Evolutionary conservation across 2,329 filamentous ascomycete genomes (phyloP), one percentile per base, ranked within the genome.

Genomic region (Penicillium sp.): DNA sequence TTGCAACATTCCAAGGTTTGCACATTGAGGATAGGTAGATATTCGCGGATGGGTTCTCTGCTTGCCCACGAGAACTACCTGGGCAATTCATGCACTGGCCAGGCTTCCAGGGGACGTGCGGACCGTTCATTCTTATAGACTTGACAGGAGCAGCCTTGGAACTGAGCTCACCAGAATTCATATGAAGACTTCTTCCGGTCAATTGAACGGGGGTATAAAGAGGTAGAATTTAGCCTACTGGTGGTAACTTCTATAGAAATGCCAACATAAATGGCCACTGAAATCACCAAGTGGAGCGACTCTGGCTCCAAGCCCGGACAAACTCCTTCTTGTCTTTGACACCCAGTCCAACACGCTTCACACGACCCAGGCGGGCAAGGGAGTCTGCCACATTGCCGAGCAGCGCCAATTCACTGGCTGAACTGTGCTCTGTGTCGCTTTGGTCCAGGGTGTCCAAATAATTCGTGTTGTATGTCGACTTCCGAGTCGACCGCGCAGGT

Each of bases 261-360:
- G 14, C n/a, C 32, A 29, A 48, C 31, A n/a, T 29, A 31, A 24
- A 24, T 39, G 32, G n/a, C 3, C 24, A 49, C 5, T 3, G 8
- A 29, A 11, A 53, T 60, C 60, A 71, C 68, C 68, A 70, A 7
- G 54, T 68, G 40, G 60, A 60, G 18, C 65, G 64, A 49, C 64
- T 76, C 67, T 75, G 81, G 44, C 68, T 78, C 86, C 86, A 93
- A 29, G 87, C 86, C 50, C 87, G 81, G 27, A 96, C 81, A 73
- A 99, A 99, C 5, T 86, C 84, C 22, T 81, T 77, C 79, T 99
- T 99, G 57, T 97, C 91, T 64, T 82, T 79, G 51, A 96, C 80
- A 0, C 90, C 92, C 61, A 99, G 72, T 0, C 89, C 92, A 1
- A 99, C 91, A 52, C 93, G 83, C 79, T 95, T 96, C 38, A 94